Percentiles rank a stretch among this genome's conserved stretches.
Conservation (phyloP, 192 early-diverging fungal species). For the Coemansia brasiliensis region DNA sequence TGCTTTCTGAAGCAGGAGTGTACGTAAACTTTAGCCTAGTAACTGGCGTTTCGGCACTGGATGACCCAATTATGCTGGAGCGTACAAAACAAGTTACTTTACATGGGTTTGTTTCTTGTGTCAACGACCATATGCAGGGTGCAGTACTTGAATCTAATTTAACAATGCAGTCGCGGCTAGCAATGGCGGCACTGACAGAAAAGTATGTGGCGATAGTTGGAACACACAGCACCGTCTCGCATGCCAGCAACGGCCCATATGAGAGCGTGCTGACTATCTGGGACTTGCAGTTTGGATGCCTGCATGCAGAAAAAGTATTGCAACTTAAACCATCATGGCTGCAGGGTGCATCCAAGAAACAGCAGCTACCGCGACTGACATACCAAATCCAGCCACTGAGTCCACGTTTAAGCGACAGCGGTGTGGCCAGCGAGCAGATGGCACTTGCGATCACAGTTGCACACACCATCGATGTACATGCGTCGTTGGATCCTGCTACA, state of each 20-base stretch:
- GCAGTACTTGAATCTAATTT: slow-evolving; percentile 15
- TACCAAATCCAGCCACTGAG: slow-evolving; percentile 48
- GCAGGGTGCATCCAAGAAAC: slow-evolving; percentile 15
- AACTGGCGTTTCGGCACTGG: slow-evolving; percentile 43
- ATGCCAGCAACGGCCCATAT: slow-evolving; percentile 40
- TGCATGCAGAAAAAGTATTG: slow-evolving; percentile 47
- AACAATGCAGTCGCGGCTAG: slow-evolving; percentile 38
- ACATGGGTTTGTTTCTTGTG: slow-evolving; percentile 50
- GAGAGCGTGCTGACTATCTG: slow-evolving; percentile 51
- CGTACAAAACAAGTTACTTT: slow-evolving; percentile 35
- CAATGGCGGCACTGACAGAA: slow-evolving; percentile 42
- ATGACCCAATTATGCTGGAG: slow-evolving; percentile 42
- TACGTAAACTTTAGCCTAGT: slow-evolving; percentile 33
- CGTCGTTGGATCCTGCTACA: slow-evolving; percentile 22
- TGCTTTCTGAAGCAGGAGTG: slow-evolving; percentile 41
- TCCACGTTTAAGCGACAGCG: slow-evolving; percentile 31
- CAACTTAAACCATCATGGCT: slow-evolving; percentile 24
- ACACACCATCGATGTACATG: slow-evolving; percentile 30
- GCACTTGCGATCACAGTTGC: slow-evolving; percentile 41
- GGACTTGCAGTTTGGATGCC: slow-evolving; percentile 54
- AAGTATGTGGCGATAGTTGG: slow-evolving; percentile 50
- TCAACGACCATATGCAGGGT: slow-evolving; percentile 3
- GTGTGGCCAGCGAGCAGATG: slow-evolving; percentile 44
- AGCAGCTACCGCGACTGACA: slow-evolving; percentile 29
- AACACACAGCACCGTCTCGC: slow-evolving; percentile 52